A percentile compares a stretch with the other conserved stretches of the same genome.
Conservation (phyloP, 495 filamentous ascomycete species). For the Beverwykella pulmonaria region DNA sequence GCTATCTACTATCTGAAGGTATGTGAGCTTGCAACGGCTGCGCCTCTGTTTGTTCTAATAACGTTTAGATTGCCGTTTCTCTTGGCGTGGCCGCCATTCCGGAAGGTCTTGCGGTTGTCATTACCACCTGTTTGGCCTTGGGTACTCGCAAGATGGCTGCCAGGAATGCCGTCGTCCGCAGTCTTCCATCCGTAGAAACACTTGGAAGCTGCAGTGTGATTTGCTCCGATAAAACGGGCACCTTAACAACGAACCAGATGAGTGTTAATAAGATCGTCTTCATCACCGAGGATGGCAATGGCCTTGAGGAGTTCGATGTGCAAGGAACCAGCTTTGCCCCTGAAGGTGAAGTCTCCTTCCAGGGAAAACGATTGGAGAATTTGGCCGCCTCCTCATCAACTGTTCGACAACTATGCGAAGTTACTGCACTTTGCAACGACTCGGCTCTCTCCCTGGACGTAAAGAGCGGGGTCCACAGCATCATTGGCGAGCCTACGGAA, state of each 20-base stretch:
- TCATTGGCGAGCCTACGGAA: constrained; percentile 94
- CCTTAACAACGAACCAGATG: constrained; percentile 99
- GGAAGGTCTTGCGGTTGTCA: constrained; percentile 95
- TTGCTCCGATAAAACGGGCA: constrained; percentile 99
- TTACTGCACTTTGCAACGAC: constrained; percentile 89
- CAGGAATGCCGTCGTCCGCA: constrained; percentile 95
- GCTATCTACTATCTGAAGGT: constrained; percentile 97
- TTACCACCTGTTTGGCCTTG: constrained; percentile 93
- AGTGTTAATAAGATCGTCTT: constrained; percentile 92
- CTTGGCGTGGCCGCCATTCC: constrained; percentile 98
- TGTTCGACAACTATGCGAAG: constrained; percentile 78
- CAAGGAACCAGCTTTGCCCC: constrained; percentile 94
- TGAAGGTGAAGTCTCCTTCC: constrained; percentile 66
- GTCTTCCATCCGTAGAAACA: constrained; percentile 95
- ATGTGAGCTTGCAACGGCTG: constrained; percentile 1
- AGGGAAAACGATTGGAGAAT: constrained; percentile 70
- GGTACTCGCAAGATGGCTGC: constrained; percentile 98
- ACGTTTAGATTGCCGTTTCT: constrained; percentile 82
- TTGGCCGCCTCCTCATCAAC: constrained; percentile 75
- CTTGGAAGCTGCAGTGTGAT: constrained; percentile 99
- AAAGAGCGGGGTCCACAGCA: constrained; percentile 71
- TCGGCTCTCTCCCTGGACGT: constrained; percentile 80
- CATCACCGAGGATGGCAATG: constrained; percentile 69
- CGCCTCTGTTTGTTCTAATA: constrained; percentile 16
- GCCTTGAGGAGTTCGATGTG: constrained; percentile 84